These are phyloP conservation scores for Penicillium occitanis DNA, from an alignment of 2,329 filamentous ascomycete genomes.

Conservation along the genomic window DNA sequence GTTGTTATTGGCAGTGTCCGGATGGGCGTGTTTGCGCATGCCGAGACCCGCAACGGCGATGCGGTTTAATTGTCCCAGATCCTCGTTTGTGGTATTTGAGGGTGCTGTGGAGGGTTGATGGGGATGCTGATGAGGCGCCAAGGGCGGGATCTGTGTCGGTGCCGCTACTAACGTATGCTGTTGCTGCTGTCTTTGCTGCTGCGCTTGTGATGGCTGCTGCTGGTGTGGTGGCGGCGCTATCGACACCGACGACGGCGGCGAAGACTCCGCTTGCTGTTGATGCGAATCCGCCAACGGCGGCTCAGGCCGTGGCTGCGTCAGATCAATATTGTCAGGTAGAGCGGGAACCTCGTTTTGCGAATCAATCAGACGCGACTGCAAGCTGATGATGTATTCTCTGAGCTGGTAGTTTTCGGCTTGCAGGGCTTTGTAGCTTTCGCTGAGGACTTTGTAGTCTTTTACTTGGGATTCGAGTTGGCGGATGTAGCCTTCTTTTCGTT, in stretches of 20 bases:
- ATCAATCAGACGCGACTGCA: slow-evolving; percentile 84
- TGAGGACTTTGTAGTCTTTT: slow-evolving; percentile 72
- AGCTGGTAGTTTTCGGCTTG: slow-evolving; percentile 88
- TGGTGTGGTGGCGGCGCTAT: background rate
- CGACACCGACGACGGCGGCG: background rate
- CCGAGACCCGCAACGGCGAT: slow-evolving; percentile 46
- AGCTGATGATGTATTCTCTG: slow-evolving; percentile 85
- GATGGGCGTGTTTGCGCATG: slow-evolving; percentile 38
- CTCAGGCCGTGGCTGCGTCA: slow-evolving; percentile 56
- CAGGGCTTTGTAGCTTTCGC: slow-evolving; percentile 73
- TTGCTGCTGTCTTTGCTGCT: slow-evolving; percentile 22
- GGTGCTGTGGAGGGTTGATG: slow-evolving; percentile 20
- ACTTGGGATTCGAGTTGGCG: slow-evolving; percentile 96
- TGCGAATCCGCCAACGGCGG: slow-evolving; percentile 28
- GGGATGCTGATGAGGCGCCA: slow-evolving; percentile 22
- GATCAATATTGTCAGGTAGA: slow-evolving; percentile 75
- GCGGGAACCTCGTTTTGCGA: slow-evolving; percentile 79
- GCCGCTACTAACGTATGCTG: slow-evolving; percentile 26
- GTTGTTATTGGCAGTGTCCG: background rate
- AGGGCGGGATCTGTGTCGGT: slow-evolving; percentile 18
- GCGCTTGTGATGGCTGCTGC: background rate
- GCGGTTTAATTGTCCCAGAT: slow-evolving; percentile 44
- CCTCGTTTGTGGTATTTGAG: slow-evolving; percentile 31
- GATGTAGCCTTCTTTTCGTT: slow-evolving; percentile 97
- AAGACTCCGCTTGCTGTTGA: background rate